These are phyloP conservation scores for Meyerozyma athensensis DNA, from an alignment of 1,139 yeast genomes.

Conservation along the genomic window DNA sequence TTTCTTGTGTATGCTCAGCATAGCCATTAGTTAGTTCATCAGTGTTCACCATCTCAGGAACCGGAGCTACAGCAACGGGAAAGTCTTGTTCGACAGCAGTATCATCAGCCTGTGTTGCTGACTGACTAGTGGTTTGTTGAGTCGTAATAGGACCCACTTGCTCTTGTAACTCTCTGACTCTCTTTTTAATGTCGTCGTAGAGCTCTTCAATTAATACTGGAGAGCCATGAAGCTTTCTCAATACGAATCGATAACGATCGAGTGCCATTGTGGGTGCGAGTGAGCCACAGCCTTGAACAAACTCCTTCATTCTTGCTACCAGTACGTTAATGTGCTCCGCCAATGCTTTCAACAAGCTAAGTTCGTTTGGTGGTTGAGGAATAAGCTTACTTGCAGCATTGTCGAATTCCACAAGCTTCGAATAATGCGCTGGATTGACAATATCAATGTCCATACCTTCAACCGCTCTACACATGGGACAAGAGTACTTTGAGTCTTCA, in stretches of 20 bases:
- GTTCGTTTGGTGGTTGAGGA: conserved; percentile 38
- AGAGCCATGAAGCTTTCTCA: conserved; percentile 34
- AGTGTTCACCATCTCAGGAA: no score
- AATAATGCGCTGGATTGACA: conserved; percentile 18
- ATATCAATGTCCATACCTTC: conserved; percentile 19
- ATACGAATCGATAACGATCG: conserved; percentile 18
- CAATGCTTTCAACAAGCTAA: conserved; percentile 21
- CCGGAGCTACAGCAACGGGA: no score
- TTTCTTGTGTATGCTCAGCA: no score
- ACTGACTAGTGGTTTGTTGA: not conserved
- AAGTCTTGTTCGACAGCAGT: no score
- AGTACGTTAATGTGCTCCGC: conserved; percentile 10
- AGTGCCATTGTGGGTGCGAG: conserved; percentile 14
- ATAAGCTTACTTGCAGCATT: conserved; percentile 30
- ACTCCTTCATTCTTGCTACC: conserved; percentile 10
- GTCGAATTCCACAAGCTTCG: conserved; percentile 15
- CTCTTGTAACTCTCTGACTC: conserved; percentile 12
- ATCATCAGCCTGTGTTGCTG: no score
- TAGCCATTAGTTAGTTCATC: no score
- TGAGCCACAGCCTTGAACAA: conserved; percentile 9
- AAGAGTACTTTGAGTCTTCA: conserved; percentile 44
- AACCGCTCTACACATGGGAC: conserved; percentile 58
- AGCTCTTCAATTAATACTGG: conserved; percentile 25
- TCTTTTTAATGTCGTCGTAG: conserved; percentile 16
- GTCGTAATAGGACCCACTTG: not conserved